Conservation (phyloP, 2,329 filamentous ascomycete species). For the Fusarium guadeloupense region DNA sequence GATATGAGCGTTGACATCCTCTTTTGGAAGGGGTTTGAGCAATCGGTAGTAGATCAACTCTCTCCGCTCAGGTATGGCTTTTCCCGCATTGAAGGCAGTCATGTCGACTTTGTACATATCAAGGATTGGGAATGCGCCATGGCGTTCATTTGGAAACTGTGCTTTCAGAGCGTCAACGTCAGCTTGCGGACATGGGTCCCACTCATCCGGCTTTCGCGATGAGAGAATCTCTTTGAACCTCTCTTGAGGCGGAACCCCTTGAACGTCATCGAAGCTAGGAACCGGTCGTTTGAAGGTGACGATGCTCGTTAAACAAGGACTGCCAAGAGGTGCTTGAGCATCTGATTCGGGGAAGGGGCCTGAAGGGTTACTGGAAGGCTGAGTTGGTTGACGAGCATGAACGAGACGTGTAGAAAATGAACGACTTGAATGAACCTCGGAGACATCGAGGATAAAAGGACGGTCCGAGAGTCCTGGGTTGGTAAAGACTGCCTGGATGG, state of each 20-base stretch:
- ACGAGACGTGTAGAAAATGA: constrained; percentile 61
- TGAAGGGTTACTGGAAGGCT: constrained; percentile 48
- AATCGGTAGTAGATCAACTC: constrained; percentile 62
- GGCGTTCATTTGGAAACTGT: constrained; percentile 49
- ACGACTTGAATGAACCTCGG: constrained; percentile 54
- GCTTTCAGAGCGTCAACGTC: constrained; percentile 55
- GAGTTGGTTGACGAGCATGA: constrained; percentile 57
- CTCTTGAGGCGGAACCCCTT: constrained; percentile 53
- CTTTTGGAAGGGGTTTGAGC: constrained; percentile 52
- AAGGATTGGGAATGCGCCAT: constrained; percentile 59
- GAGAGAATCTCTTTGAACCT: constrained; percentile 55
- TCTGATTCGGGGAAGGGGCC: constrained; percentile 55
- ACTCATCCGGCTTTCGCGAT: constrained; percentile 50
- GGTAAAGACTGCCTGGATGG: constrained; percentile 66
- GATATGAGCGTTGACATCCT: constrained; percentile 57
- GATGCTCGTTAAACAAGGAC: constrained; percentile 60
- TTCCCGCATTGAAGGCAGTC: constrained; percentile 53
- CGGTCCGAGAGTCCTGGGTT: constrained; percentile 57
- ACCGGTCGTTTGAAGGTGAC: constrained; percentile 61
- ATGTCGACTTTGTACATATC: constrained; percentile 67
- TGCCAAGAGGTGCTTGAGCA: constrained; percentile 50
- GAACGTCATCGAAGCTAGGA: constrained; percentile 49
- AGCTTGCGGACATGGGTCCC: constrained; percentile 57
- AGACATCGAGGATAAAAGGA: constrained; percentile 63
- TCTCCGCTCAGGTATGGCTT: constrained; percentile 55